Conservation (phyloP, 192 early-diverging fungal genomes). For the Mortierella antarctica region DNA sequence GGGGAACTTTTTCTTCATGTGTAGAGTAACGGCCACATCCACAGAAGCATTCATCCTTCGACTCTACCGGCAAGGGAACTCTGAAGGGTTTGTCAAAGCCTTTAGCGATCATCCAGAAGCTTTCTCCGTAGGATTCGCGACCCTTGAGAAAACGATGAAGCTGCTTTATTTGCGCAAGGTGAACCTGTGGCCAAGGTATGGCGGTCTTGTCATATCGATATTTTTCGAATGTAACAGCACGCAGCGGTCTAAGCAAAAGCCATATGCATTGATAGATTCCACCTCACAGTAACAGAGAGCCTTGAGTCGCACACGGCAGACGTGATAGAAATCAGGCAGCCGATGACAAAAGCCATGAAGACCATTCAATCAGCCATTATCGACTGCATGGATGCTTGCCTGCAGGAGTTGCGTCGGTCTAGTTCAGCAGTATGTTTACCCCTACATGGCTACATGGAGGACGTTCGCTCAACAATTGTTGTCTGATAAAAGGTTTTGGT, state of each 20-base stretch:
- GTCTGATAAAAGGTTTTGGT: not conserved
- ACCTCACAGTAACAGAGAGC: constrained; percentile 67
- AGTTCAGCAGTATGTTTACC: constrained; percentile 60
- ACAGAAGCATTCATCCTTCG: constrained; percentile 93
- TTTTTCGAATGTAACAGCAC: not conserved
- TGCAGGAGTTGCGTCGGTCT: constrained; percentile 79
- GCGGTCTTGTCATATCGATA: not conserved
- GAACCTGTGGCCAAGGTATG: constrained; percentile 90
- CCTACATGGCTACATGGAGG: not conserved
- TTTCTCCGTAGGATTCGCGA: constrained; percentile 85
- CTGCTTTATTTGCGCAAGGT: constrained; percentile 83
- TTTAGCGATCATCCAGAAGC: constrained; percentile 89
- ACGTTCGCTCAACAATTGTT: not conserved
- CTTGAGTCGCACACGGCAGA: constrained; percentile 64
- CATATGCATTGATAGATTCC: constrained; percentile 63
- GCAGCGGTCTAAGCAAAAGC: too few relatives aligned
- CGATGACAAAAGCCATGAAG: constrained; percentile 84
- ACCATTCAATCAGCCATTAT: constrained; percentile 84
- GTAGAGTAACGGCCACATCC: constrained; percentile 77
- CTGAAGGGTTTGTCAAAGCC: constrained; percentile 91
- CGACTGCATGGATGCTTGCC: constrained; percentile 84
- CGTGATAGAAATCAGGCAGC: constrained; percentile 81
- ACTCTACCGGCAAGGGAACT: constrained; percentile 81
- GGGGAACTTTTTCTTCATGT: not conserved
- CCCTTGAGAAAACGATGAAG: constrained; percentile 88